phyloP scores from a whole-genome alignment of 805 yeast species.

The Cyberlindnera meyerae region DNA sequence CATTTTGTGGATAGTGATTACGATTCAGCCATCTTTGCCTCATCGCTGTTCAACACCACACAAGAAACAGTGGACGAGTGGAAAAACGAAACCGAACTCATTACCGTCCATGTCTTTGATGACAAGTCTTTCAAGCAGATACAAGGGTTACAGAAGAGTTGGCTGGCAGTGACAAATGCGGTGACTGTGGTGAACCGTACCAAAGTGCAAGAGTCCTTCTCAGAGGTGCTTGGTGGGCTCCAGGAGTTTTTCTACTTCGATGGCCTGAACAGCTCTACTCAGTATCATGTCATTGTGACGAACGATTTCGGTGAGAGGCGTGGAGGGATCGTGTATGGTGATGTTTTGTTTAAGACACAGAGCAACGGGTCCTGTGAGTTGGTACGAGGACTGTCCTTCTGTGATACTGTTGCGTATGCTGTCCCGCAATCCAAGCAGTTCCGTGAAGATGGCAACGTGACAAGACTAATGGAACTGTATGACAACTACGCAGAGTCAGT shows the following conservation, averaged over 20 bases:
- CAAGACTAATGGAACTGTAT: slow-evolving; percentile 43
- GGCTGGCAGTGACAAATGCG: slow-evolving; percentile 11
- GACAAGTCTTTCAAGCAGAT: slow-evolving; percentile 1
- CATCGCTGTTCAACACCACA: slow-evolving; percentile 43
- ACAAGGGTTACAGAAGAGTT: slow-evolving; percentile 8
- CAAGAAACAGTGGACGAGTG: slow-evolving; percentile 5
- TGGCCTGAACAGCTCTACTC: slow-evolving; percentile 56
- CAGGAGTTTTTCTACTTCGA: slow-evolving; percentile 59
- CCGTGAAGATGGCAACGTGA: slow-evolving; percentile 27
- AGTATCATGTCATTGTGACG: slow-evolving; percentile 61
- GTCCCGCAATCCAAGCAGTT: slow-evolving; percentile 55
- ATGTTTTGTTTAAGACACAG: slow-evolving; percentile 54
- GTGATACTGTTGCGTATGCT: slow-evolving; percentile 78
- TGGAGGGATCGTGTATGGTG: slow-evolving; percentile 64
- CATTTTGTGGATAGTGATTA: slow-evolving; percentile 66
- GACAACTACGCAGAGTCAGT: slow-evolving; percentile 55
- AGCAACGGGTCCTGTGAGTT: slow-evolving; percentile 59
- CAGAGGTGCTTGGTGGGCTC: slow-evolving; percentile 25
- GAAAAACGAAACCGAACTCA: slow-evolving; percentile 3
- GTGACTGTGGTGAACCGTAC: slow-evolving; percentile 3
- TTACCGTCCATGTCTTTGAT: slow-evolving; percentile 11
- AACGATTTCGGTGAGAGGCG: slow-evolving; percentile 37
- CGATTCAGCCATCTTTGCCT: slow-evolving; percentile 58
- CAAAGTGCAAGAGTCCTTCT: slow-evolving; percentile 2
- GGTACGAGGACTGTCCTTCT: slow-evolving; percentile 70